These are phyloP conservation scores for Colletotrichum spinosum DNA, from an alignment of 2,329 filamentous ascomycete species.

Conservation along the genomic window DNA sequence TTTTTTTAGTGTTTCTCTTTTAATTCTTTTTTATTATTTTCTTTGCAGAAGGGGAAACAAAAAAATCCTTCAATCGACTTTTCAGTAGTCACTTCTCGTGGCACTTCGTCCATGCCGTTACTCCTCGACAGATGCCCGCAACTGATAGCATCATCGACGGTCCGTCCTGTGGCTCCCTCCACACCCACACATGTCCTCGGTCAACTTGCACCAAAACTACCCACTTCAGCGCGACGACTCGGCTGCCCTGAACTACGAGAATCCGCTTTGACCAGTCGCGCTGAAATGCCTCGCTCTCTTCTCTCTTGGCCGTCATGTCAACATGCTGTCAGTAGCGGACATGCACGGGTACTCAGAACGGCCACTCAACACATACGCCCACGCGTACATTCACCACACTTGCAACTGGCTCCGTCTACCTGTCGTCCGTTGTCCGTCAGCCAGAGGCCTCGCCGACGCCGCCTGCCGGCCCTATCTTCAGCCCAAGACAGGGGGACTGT, in stretches of 20 bases:
- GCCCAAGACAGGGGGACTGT: slow-evolving; percentile 33
- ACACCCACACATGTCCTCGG: no score
- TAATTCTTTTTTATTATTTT: no score
- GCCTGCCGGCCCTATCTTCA: slow-evolving; percentile 37
- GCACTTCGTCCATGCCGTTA: no score
- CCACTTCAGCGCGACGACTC: not conserved
- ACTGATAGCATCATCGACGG: not conserved
- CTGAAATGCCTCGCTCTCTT: slow-evolving; percentile 33
- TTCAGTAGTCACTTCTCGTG: no score
- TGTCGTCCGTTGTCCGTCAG: slow-evolving; percentile 20
- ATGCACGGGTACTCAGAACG: slow-evolving; percentile 9
- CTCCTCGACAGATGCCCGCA: no score
- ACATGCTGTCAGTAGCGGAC: slow-evolving; percentile 20
- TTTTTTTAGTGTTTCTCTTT: no score
- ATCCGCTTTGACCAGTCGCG: slow-evolving; percentile 32
- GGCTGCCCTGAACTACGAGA: slow-evolving; percentile 9
- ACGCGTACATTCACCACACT: no score
- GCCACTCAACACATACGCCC: no score
- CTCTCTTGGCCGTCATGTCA: slow-evolving; percentile 18
- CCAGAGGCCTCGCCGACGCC: slow-evolving; percentile 24
- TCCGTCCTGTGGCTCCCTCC: no score
- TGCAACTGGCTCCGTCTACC: not conserved
- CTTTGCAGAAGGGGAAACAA: no score
- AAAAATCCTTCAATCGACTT: no score
- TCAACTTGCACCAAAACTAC: no score